These are phyloP conservation scores for Talaromyces piceae DNA, from an alignment of 2,329 filamentous ascomycete genomes.

Conservation along the genomic window DNA sequence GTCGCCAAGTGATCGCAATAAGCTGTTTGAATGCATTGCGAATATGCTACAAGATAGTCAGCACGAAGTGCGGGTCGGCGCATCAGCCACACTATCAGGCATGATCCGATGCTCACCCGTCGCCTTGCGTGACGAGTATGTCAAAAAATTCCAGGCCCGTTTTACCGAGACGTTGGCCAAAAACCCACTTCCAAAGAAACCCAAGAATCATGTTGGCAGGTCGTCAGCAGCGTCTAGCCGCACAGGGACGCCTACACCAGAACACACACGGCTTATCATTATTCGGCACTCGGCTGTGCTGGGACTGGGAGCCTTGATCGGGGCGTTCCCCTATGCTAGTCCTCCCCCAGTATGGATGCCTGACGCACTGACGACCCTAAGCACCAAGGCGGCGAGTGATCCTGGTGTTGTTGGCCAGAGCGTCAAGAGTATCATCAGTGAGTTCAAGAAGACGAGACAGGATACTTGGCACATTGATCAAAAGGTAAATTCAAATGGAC, in stretches of 20 bases:
- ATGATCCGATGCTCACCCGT: conserved; percentile 96
- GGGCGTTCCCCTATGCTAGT: conserved; percentile 92
- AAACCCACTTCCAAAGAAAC: conserved; percentile 78
- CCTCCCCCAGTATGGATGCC: conserved; percentile 93
- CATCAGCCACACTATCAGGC: conserved; percentile 85
- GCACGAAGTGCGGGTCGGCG: conserved; percentile 87
- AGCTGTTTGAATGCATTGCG: conserved; percentile 85
- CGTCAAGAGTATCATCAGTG: conserved; percentile 85
- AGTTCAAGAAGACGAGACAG: conserved; percentile 99
- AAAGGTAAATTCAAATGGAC: conserved; percentile 67
- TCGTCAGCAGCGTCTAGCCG: conserved; percentile 38
- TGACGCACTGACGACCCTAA: conserved; percentile 78
- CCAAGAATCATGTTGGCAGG: conserved; percentile 29
- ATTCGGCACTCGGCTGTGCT: conserved; percentile 83
- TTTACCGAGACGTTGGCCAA: conserved; percentile 71
- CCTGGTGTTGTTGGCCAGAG: conserved; percentile 90
- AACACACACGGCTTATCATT: conserved; percentile 66
- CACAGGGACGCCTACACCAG: conserved; percentile 43
- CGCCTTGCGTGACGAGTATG: conserved; percentile 68
- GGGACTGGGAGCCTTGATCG: conserved; percentile 80
- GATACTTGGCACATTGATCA: conserved; percentile 98
- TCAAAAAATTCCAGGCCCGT: conserved; percentile 65
- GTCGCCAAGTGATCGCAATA: conserved; percentile 62
- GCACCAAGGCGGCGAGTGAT: conserved; percentile 77
- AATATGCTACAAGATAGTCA: conserved; percentile 89